Percentiles rank a stretch among this genome's conserved stretches.
Conservation (phyloP, 164 flowering plant genomes). For the Sedum album region DNA sequence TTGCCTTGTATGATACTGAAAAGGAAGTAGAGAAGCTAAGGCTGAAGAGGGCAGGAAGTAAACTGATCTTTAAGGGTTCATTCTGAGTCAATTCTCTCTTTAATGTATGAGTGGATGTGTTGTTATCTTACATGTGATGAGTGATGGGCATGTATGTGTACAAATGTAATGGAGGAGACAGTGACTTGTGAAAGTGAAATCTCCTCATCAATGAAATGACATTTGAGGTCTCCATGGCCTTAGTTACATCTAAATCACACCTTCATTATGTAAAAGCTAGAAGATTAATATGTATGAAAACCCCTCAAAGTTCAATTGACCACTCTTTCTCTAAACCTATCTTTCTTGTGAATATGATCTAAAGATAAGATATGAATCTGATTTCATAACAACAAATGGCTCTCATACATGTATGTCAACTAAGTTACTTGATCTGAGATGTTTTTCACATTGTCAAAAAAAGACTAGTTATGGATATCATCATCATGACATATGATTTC, state of each 20-base stretch:
- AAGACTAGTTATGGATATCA: background rate
- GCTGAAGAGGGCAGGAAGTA: background rate
- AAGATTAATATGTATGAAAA: background rate
- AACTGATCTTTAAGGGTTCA: background rate
- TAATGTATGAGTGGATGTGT: background rate
- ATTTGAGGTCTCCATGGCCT: conserved; percentile 4
- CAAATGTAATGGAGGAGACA: conserved; percentile 3
- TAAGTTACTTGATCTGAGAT: background rate
- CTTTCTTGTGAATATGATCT: background rate
- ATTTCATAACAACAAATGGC: background rate
- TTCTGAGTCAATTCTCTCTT: conserved; percentile 1
- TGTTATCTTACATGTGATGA: conserved; percentile 6
- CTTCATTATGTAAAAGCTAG: background rate
- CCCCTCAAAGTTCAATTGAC: background rate
- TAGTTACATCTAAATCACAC: background rate
- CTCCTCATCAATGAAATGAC: background rate
- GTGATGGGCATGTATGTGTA: conserved; percentile 7
- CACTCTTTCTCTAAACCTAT: background rate
- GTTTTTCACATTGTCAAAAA: background rate
- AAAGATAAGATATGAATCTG: conserved; percentile 2
- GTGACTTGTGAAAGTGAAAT: conserved; percentile 6
- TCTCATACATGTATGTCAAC: background rate
- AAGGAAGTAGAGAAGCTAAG: conserved; percentile 2
- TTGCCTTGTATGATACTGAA: background rate
- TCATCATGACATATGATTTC: background rate